Evolutionary conservation across 805 yeast genomes (phyloP).

Genomic region (Spathaspora passalidarum): DNA sequence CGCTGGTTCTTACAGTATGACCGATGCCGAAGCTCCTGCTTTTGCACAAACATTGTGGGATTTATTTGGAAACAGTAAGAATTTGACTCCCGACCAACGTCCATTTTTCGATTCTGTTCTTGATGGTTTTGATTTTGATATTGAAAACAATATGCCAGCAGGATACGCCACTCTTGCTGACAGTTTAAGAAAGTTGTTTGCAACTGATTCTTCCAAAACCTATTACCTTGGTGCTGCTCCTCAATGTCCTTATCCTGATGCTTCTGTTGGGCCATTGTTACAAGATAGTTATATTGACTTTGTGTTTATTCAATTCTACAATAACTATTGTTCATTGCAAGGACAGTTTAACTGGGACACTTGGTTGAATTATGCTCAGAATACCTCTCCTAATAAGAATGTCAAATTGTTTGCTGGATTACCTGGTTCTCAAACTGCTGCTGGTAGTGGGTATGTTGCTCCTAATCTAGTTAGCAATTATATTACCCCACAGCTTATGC

Average conservation of each 20-base stretch:
- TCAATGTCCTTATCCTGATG: conserved; percentile 39
- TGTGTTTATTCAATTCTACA: conserved; percentile 40
- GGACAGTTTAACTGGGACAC: conserved; percentile 32
- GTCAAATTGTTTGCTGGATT: conserved; percentile 33
- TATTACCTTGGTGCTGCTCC: conserved; percentile 37
- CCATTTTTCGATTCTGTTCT: conserved; percentile 72
- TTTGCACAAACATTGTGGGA: conserved; percentile 47
- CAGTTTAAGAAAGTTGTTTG: conserved; percentile 19
- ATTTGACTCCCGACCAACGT: conserved; percentile 23
- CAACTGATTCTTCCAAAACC: conserved; percentile 24
- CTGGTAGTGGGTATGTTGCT: conserved; percentile 31
- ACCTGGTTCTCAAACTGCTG: conserved; percentile 30
- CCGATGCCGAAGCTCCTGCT: conserved; percentile 48
- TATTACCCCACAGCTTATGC: conserved; percentile 13
- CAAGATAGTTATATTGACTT: conserved; percentile 25
- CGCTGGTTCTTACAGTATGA: conserved; percentile 39
- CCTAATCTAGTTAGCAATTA: conserved; percentile 17
- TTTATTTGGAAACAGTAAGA: conserved; percentile 35
- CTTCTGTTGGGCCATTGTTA: conserved; percentile 32
- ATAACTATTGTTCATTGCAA: conserved; percentile 30
- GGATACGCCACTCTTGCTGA: conserved; percentile 65
- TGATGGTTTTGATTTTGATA: conserved; percentile 83
- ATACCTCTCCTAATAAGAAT: conserved; percentile 27
- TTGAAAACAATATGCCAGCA: conserved; percentile 53
- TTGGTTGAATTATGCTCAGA: conserved; percentile 30